A percentile compares a stretch with the other conserved stretches of the same genome.
phyloP scores from a whole-genome alignment of 2,329 filamentous ascomycete species.

The Trichoderma gracile region DNA sequence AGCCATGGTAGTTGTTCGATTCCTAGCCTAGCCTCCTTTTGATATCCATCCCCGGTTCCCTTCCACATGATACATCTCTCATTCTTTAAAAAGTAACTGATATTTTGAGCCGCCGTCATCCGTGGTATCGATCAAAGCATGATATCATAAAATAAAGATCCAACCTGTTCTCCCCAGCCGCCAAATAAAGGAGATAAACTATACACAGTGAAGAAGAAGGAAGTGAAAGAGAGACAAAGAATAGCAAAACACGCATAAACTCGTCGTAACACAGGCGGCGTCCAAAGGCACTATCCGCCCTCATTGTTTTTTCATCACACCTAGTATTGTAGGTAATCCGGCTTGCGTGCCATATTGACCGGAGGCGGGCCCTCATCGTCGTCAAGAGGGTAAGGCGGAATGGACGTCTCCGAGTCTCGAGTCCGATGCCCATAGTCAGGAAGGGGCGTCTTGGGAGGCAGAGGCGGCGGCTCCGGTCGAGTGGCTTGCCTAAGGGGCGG shows the following conservation, averaged over 20 bases:
- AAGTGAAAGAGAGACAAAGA: not conserved
- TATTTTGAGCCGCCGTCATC: conserved; percentile 1
- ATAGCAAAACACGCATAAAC: not conserved
- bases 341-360: conserved; percentile 85
- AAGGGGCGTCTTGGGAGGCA: conserved; percentile 77
- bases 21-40: not conserved
- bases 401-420: conserved; percentile 40
- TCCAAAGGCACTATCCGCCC: not conserved
- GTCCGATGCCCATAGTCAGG: conserved; percentile 45
- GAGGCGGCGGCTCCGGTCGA: conserved; percentile 64
- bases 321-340: conserved; percentile 56
- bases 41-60: not conserved
- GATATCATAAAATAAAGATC: conserved; percentile 10
- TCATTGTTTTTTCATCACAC: too few species aligned
- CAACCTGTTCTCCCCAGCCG: not conserved
- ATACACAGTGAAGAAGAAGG: not conserved
- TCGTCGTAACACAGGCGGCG: not conserved
- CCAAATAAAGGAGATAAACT: not conserved
- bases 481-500: conserved; percentile 25
- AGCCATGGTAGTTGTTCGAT: not conserved
- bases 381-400: conserved; percentile 76
- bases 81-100: not conserved
- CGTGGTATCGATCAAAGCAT: conserved; percentile 21
- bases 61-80: not conserved
- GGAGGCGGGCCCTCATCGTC: conserved; percentile 78